Percentiles rank a stretch among this genome's conserved stretches.
Conservation (phyloP, 1,284 basidiomycete genomes). For the Fistulina hepatica region DNA sequence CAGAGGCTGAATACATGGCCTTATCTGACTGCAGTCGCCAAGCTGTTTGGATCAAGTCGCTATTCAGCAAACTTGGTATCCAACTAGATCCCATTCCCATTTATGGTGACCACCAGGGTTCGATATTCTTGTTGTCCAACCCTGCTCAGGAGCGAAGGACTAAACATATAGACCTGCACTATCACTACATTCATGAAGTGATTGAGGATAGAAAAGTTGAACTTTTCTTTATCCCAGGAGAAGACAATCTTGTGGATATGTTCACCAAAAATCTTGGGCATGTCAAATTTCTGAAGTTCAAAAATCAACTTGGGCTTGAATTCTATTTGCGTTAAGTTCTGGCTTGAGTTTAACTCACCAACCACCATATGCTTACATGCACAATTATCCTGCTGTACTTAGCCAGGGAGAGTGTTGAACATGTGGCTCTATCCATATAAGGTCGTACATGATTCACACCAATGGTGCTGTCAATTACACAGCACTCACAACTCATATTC, state of each 20-base stretch:
- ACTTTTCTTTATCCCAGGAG: slow-evolving; percentile 12
- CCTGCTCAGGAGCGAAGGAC: slow-evolving; percentile 19
- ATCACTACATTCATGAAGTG: slow-evolving; percentile 27
- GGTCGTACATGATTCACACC: too few species aligned
- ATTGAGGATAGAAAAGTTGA: slow-evolving; percentile 17
- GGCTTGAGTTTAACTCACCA: too few species aligned
- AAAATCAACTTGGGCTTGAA: background rate
- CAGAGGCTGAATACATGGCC: slow-evolving; percentile 12
- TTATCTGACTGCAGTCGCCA: slow-evolving; percentile 5
- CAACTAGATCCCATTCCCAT: slow-evolving; percentile 12
- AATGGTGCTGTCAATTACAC: too few species aligned
- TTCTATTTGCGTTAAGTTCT: slow-evolving; percentile 1
- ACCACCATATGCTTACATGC: too few species aligned
- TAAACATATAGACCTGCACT: slow-evolving; percentile 32
- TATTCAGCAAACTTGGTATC: background rate
- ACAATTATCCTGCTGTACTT: too few species aligned
- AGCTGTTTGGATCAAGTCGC: slow-evolving; percentile 5
- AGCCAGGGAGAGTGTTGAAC: too few species aligned
- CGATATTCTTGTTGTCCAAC: slow-evolving; percentile 24
- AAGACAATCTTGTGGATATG: slow-evolving; percentile 20
- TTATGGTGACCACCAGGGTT: slow-evolving; percentile 27
- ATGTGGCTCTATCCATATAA: too few species aligned
- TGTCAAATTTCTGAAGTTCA: background rate
- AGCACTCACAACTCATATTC: too few species aligned
- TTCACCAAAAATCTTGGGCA: slow-evolving; percentile 18